A percentile compares a stretch with the other conserved stretches of the same genome.
Conservation (phyloP, 345 rosid genomes). For the Salix arbutifolia region DNA sequence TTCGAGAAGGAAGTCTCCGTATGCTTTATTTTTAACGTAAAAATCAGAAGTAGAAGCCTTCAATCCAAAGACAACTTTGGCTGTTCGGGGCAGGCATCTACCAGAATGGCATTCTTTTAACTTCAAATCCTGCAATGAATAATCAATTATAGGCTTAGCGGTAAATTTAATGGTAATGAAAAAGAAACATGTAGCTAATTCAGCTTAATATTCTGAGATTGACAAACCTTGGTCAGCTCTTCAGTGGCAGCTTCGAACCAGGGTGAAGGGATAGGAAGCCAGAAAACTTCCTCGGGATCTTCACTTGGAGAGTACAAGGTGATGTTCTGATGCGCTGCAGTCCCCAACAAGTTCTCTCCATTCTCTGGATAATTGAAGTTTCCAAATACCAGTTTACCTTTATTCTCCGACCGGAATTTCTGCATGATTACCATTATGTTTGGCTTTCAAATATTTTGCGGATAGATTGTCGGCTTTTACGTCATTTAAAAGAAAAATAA, state of each 20-base stretch:
- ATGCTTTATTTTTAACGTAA: not conserved
- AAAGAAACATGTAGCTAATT: no score
- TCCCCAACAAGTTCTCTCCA: slow-evolving; percentile 2
- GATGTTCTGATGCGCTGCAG: not conserved
- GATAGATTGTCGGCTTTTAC: no score
- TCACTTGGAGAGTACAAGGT: not conserved
- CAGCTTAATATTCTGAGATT: no score
- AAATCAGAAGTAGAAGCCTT: not conserved
- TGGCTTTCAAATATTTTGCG: not conserved
- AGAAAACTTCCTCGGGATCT: not conserved
- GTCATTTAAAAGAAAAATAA: no score
- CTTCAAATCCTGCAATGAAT: not conserved
- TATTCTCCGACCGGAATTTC: not conserved
- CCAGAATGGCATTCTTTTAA: not conserved
- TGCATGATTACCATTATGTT: not conserved
- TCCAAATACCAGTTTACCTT: not conserved
- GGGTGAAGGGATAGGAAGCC: no score
- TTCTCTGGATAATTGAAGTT: not conserved
- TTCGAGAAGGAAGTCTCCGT: not conserved
- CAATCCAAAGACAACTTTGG: not conserved
- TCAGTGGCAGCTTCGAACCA: not conserved
- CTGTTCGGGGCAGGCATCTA: not conserved
- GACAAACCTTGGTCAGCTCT: no score
- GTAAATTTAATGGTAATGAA: no score
- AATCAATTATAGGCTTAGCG: no score